Evolutionary conservation across 176 grass and related monocot genomes (phyloP), one percentile per base, ranked within the genome.

Genomic region (Rhynchospora tenuis): DNA sequence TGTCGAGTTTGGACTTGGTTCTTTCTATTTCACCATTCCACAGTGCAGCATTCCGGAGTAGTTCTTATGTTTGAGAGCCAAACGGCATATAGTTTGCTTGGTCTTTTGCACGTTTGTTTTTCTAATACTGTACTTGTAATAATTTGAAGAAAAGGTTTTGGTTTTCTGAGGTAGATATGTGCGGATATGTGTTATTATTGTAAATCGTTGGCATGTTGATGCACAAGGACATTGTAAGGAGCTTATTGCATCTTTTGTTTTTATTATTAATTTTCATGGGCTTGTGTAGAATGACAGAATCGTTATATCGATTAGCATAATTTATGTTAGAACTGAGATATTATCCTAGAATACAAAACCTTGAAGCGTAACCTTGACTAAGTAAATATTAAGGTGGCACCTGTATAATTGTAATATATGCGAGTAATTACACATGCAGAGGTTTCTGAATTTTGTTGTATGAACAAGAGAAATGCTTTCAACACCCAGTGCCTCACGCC

Each of bases 21-120:
- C 93, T 0, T 99, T 93, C 91, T 93, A 92, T 86, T 86, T 14
- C 86, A 92, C 96, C 19, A 22, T 68, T 58, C 56, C 71, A 29
- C 55, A 79, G 60, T 95, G 96, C 54, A 86, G 84, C 15, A 16
- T 84, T 43, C 47, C 27, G 1, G 17, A 82, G 1, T 71, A 80
- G 55, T 22, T 23, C 46, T 12, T 26, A 1, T 28, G 26, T 7
- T 62, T 14, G 38, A 44, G 56, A 62, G 24, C 9, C 50, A 6
- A 16, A 10, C 10, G 12, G n/a, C n/a, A n/a, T 9, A 15, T 44
- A 3, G n/a, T 16, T 50, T 20, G 4, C 12, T 61, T 52, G 52
- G 8, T 75, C 26, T 47, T 88, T 6, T 51, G n/a, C 8, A 17
- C 59, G 31, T 8, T 2, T 43, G 1, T 9, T 4, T 1, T 80